Evolutionary conservation across 2,329 filamentous ascomycete genomes (phyloP).

Genomic region (Pseudophaeomoniella oleicola): DNA sequence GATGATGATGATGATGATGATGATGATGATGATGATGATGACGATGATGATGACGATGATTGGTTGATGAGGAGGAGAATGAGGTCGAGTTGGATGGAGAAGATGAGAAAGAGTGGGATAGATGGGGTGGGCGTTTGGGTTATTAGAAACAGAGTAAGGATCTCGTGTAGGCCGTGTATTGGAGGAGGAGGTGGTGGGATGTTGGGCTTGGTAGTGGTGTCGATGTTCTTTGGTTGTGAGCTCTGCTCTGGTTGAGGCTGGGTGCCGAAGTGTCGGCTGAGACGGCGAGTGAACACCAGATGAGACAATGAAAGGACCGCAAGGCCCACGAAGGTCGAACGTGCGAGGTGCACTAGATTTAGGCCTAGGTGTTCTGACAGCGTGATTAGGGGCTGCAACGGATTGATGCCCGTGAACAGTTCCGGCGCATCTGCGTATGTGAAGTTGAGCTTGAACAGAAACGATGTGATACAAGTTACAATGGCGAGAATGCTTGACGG

Average conservation of each 20-base stretch:
- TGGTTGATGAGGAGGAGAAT: background rate
- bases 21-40: background rate
- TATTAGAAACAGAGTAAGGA: slow-evolving; percentile 64
- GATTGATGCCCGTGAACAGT: slow-evolving; percentile 35
- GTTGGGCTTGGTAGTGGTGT: no score
- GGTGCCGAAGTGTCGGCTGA: background rate
- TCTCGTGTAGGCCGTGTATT: slow-evolving; percentile 57
- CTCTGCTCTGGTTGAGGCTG: background rate
- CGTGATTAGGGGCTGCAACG: slow-evolving; percentile 19
- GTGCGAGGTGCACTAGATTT: slow-evolving; percentile 34
- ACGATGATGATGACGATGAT: slow-evolving; percentile 16
- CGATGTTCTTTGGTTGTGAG: background rate
- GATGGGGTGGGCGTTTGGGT: slow-evolving; percentile 80
- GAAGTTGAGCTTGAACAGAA: slow-evolving; percentile 82
- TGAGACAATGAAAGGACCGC: slow-evolving; percentile 15
- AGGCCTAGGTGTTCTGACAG: slow-evolving; percentile 19
- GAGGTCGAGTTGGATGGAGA: slow-evolving; percentile 44
- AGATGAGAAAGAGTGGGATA: slow-evolving; percentile 68
- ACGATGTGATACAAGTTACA: slow-evolving; percentile 38
- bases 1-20: no score
- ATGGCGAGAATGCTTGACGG: slow-evolving; percentile 10
- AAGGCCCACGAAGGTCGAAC: slow-evolving; percentile 35
- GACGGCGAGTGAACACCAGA: background rate
- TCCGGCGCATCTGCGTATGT: slow-evolving; percentile 80
- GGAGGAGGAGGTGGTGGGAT: no score